phyloP scores from a whole-genome alignment of 1,284 basidiomycete genomes.

The Apiotrichum sp. region DNA sequence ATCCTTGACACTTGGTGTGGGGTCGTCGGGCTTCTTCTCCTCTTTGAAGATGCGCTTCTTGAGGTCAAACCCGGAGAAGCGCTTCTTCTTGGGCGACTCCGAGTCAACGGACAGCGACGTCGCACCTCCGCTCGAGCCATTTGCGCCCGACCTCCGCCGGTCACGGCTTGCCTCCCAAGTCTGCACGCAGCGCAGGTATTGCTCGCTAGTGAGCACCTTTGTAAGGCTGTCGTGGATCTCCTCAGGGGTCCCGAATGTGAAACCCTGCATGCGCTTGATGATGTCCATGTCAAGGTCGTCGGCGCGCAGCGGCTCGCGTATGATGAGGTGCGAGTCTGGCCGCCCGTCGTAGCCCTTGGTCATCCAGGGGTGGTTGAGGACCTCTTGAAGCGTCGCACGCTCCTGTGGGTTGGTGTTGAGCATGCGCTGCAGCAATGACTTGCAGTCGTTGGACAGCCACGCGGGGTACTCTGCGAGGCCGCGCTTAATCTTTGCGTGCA shows the following conservation, averaged over 20 bases:
- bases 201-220: constrained; percentile 69
- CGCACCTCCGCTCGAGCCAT: constrained; percentile 13
- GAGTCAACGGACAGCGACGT: constrained; percentile 4
- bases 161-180: constrained; percentile 70
- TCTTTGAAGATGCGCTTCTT: constrained; percentile 81
- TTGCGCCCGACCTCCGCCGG: constrained; percentile 23
- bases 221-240: constrained; percentile 72
- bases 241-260: constrained; percentile 87
- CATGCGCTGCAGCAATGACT: constrained; percentile 88
- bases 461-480: constrained; percentile 95
- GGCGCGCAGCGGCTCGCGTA: constrained; percentile 77
- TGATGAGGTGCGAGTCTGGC: constrained; percentile 76
- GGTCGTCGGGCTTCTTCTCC: constrained; percentile 43
- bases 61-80: constrained; percentile 91
- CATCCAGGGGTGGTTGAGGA: constrained; percentile 94
- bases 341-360: constrained; percentile 73
- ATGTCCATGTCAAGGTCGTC: constrained; percentile 82
- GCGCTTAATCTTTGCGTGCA: constrained; percentile 98
- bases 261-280: constrained; percentile 87
- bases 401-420: constrained; percentile 86
- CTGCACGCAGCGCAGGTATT: constrained; percentile 65
- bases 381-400: constrained; percentile 77
- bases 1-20: constrained; percentile 35
- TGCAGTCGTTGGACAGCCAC: constrained; percentile 95
- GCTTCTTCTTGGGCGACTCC: constrained; percentile 48